A percentile compares a stretch with the other conserved stretches of the same genome.
Evolutionary conservation across 2,329 filamentous ascomycete species (phyloP).

Genomic region (Trichoderma sp.): DNA sequence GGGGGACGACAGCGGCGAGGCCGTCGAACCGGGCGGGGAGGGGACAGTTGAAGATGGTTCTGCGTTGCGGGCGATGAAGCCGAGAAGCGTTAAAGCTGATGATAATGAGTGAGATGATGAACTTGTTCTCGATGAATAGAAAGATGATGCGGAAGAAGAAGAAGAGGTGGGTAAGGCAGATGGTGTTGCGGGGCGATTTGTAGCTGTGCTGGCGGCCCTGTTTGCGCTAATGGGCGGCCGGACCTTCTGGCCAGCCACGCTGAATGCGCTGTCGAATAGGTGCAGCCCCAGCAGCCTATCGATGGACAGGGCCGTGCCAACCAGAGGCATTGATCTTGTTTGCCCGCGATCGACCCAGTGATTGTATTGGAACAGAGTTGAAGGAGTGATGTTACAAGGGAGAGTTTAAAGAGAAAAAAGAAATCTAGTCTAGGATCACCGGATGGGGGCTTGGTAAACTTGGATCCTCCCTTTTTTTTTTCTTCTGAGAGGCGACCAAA

Average conservation of each 20-base stretch:
- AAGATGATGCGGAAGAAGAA: neutral
- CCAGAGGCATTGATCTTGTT: neutral
- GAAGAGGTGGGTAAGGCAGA: neutral
- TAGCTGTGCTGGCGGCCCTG: neutral
- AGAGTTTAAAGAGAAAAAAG: neutral
- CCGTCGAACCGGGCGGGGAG: neutral
- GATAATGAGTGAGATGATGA: neutral
- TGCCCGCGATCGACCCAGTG: neutral
- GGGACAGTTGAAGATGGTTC: neutral
- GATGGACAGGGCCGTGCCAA: conserved; percentile 5
- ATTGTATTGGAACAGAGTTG: neutral
- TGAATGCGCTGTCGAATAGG: conserved; percentile 12
- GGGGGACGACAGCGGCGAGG: conserved; percentile 30
- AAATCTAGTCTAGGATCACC: neutral
- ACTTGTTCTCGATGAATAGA: neutral
- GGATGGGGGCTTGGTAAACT: neutral
- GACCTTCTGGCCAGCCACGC: neutral
- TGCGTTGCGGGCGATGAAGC: neutral
- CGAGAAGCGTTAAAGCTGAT: conserved; percentile 3
- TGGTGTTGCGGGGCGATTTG: conserved; percentile 9
- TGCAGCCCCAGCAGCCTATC: conserved; percentile 14
- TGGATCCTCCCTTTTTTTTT: neutral
- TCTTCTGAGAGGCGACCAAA: neutral
- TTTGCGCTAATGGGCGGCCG: neutral
- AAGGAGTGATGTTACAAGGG: neutral